A percentile compares a stretch with the other conserved stretches of the same genome.
Evolutionary conservation across 768 basidiomycete genomes (phyloP).

Genomic region (Galerina sulciceps): DNA sequence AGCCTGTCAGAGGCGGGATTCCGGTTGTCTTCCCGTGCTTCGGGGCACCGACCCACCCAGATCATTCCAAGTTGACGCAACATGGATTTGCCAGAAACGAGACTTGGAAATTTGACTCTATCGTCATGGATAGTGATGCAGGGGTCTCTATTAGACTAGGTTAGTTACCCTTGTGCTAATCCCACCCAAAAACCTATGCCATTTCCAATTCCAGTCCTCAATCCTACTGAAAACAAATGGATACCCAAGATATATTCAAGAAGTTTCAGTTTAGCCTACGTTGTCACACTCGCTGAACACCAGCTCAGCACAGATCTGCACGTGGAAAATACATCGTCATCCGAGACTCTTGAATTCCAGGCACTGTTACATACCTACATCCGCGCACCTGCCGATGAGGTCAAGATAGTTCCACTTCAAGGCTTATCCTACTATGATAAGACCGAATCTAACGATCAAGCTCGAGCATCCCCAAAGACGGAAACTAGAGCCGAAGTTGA

Average conservation of each 20-base stretch:
- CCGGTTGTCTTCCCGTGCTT: constrained; percentile 86
- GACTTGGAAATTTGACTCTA: constrained; percentile 69
- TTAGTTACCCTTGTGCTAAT: constrained; percentile 38
- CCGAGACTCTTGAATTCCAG: constrained; percentile 79
- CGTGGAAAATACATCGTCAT: constrained; percentile 69
- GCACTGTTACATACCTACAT: constrained; percentile 94
- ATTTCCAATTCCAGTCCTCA: constrained; percentile 52
- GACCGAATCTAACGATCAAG: constrained; percentile 61
- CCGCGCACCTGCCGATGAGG: constrained; percentile 60
- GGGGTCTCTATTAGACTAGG: constrained; percentile 81
- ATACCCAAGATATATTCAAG: constrained; percentile 64
- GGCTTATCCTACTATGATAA: constrained; percentile 81
- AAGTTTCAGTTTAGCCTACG: constrained; percentile 76
- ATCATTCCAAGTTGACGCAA: constrained; percentile 72
- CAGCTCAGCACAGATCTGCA: constrained; percentile 81
- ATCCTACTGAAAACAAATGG: constrained; percentile 56
- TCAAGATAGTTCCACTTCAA: constrained; percentile 67
- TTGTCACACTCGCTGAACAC: constrained; percentile 77
- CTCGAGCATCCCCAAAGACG: constrained; percentile 49
- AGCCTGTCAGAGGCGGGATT: constrained; percentile 65
- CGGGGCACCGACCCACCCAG: constrained; percentile 78
- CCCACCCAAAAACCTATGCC: neutral
- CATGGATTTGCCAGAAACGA: constrained; percentile 92
- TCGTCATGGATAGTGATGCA: constrained; percentile 68
- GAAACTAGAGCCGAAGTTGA: constrained; percentile 70